phyloP scores from a whole-genome alignment of 2,329 filamentous ascomycete species.

The Chlorencoelia australis region DNA sequence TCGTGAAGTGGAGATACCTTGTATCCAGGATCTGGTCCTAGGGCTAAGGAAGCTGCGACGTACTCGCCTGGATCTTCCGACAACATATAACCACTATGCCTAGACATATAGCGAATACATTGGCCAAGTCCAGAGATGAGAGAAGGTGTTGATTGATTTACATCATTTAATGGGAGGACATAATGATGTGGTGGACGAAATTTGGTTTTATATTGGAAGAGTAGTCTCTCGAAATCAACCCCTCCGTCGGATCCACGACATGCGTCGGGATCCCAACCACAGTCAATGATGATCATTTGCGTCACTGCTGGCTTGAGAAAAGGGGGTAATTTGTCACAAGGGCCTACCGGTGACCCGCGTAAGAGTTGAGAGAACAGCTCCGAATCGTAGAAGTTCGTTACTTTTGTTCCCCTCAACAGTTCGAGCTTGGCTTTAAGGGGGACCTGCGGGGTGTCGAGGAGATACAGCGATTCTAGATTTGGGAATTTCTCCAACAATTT shows the following conservation, averaged over 20 bases:
- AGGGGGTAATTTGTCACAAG: background rate
- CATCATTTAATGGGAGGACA: background rate
- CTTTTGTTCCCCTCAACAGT: background rate
- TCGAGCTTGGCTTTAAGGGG: background rate
- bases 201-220: background rate
- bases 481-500: background rate
- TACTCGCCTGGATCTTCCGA: background rate
- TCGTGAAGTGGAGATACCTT: background rate
- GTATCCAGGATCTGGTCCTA: background rate
- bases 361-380: slow-evolving; percentile 1
- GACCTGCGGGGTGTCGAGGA: slow-evolving; percentile 1
- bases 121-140: slow-evolving; percentile 1
- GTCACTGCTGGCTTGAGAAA: background rate
- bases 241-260: background rate
- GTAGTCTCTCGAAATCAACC: background rate
- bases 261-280: background rate
- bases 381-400: slow-evolving; percentile 1
- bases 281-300: background rate
- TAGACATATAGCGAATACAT: background rate
- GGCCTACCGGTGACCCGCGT: background rate
- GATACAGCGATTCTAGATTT: background rate
- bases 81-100: background rate
- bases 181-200: background rate
- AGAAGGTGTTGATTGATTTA: background rate
- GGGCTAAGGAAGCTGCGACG: background rate